Evolutionary conservation across 2,329 filamentous ascomycete genomes (phyloP).

Genomic region (Botrytis byssoidea): DNA sequence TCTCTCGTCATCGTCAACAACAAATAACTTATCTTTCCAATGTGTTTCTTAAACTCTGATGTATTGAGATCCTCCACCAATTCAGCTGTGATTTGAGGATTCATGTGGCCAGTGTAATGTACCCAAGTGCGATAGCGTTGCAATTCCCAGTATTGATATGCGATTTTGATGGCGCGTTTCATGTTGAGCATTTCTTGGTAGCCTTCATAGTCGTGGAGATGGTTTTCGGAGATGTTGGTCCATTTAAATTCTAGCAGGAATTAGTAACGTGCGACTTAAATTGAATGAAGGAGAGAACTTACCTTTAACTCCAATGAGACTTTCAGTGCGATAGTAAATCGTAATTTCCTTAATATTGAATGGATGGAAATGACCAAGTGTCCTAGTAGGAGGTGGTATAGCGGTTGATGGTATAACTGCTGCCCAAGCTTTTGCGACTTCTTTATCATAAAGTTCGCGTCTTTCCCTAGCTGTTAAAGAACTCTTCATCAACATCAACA

Average conservation of each 20-base stretch:
- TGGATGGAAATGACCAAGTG: neutral
- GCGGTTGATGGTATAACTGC: neutral
- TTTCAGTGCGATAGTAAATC: neutral
- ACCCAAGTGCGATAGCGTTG: constrained; percentile 1
- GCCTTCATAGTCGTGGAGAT: neutral
- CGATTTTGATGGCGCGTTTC: neutral
- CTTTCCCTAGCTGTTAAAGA: neutral
- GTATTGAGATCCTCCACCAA: neutral
- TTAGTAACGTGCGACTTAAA: neutral
- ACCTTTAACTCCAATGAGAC: neutral
- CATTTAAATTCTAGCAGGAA: neutral
- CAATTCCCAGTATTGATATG: neutral
- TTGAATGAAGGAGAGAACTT: neutral
- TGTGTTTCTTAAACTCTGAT: neutral
- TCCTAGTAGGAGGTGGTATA: neutral
- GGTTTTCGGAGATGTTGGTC: neutral
- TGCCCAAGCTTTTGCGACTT: neutral
- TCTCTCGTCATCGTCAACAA: neutral
- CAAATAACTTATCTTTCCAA: neutral
- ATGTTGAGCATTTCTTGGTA: constrained; percentile 2
- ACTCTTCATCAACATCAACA: neutral
- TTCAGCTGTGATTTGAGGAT: neutral
- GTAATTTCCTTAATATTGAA: neutral
- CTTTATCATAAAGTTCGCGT: neutral
- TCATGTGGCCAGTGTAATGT: neutral